Evolutionary conservation across 768 basidiomycete species (phyloP).

Genomic region (Leccinum boreale): DNA sequence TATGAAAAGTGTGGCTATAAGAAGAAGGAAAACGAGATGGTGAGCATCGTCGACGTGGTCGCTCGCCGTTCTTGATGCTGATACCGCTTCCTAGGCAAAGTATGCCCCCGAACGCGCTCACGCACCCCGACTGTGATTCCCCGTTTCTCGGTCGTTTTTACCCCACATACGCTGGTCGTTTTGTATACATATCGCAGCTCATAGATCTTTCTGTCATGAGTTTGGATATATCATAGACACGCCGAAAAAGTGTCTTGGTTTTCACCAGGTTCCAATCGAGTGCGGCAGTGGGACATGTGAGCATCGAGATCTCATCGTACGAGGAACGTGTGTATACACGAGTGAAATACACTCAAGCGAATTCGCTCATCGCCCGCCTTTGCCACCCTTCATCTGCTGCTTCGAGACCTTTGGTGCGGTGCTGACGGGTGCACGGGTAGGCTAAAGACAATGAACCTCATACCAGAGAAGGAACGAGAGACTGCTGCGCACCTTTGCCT

Average conservation of each 20-base stretch:
- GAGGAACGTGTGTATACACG: conserved; percentile 24
- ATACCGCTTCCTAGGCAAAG: conserved; percentile 43
- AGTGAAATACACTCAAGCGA: conserved; percentile 4
- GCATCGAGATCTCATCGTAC: conserved; percentile 14
- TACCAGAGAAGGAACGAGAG: not conserved
- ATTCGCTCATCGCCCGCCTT: conserved; percentile 60
- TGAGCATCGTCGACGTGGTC: conserved; percentile 23
- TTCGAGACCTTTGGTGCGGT: conserved; percentile 85
- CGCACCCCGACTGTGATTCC: conserved; percentile 18
- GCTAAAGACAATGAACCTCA: conserved; percentile 33
- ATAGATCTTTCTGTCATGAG: no score
- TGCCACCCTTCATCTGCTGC: conserved; percentile 94
- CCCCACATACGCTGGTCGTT: conserved; percentile 6
- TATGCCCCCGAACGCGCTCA: conserved; percentile 45
- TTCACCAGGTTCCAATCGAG: not conserved
- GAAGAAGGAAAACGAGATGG: conserved; percentile 95
- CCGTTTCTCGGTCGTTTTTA: not conserved
- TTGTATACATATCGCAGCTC: conserved; percentile 6
- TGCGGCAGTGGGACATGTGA: conserved; percentile 6
- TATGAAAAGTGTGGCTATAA: conserved; percentile 94
- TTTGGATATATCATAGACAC: conserved; percentile 16
- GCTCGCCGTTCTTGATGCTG: conserved; percentile 4
- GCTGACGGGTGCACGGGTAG: conserved; percentile 51
- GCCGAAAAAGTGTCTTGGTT: not conserved
- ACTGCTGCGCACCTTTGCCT: conserved; percentile 57